phyloP scores from a whole-genome alignment of 192 early-diverging fungal species.

The Backusella liffmaniae region DNA sequence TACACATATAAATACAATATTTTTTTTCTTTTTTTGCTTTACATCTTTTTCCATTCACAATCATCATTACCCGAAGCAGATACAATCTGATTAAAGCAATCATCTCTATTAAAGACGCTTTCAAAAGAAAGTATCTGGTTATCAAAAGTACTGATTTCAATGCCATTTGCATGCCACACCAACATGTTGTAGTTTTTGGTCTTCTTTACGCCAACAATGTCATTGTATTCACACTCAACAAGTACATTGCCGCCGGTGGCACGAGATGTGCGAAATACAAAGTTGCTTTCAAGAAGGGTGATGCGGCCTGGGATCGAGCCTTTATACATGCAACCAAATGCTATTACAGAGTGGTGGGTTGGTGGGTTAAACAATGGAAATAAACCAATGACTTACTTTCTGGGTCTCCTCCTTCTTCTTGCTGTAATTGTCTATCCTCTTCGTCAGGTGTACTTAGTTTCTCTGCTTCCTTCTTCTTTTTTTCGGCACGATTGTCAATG shows the following conservation, averaged over 20 bases:
- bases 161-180: constrained; percentile 29
- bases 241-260: constrained; percentile 18
- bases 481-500: background rate
- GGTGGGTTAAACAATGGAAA: too few species aligned
- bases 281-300: background rate
- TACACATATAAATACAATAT: background rate
- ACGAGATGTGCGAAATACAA: constrained; percentile 23
- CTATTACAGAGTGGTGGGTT: background rate
- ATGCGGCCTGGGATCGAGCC: constrained; percentile 21
- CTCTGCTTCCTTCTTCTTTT: background rate
- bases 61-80: constrained; percentile 19
- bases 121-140: constrained; percentile 27
- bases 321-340: constrained; percentile 19
- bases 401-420: background rate
- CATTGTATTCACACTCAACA: constrained; percentile 18
- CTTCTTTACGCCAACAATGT: constrained; percentile 30
- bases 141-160: constrained; percentile 14
- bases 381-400: background rate
- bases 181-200: constrained; percentile 28
- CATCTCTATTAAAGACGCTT: constrained; percentile 25
- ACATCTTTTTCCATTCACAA: constrained; percentile 20
- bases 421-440: background rate
- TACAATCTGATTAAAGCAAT: constrained; percentile 29
- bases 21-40: background rate
- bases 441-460: background rate